phyloP scores from a whole-genome alignment of 2,329 filamentous ascomycete genomes.

The Fusarium sp. region DNA sequence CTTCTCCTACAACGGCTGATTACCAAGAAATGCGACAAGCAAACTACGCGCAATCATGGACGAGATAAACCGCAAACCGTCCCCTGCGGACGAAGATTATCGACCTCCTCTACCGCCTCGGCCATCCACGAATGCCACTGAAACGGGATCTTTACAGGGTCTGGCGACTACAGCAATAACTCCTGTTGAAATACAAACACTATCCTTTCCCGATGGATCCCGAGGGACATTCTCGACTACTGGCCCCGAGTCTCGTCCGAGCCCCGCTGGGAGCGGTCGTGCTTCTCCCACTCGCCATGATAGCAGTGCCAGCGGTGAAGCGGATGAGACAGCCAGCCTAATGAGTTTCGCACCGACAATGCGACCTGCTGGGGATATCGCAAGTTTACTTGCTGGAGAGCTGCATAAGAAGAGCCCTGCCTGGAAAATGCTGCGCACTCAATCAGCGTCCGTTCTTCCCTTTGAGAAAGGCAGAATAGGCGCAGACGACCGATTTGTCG shows the following conservation, averaged over 20 bases:
- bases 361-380: constrained; percentile 76
- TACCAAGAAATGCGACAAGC: constrained; percentile 45
- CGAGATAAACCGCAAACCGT: constrained; percentile 47
- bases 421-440: constrained; percentile 74
- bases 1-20: constrained; percentile 8
- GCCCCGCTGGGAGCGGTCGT: constrained; percentile 54
- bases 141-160: constrained; percentile 61
- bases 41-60: constrained; percentile 28
- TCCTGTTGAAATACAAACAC: constrained; percentile 80
- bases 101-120: constrained; percentile 68
- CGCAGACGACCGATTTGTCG: constrained; percentile 65
- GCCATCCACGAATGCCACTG: constrained; percentile 52
- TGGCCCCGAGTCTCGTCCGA: constrained; percentile 51
- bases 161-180: constrained; percentile 88
- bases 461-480: constrained; percentile 65
- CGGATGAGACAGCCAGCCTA: constrained; percentile 73
- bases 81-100: constrained; percentile 54
- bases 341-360: constrained; percentile 73
- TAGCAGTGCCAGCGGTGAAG: constrained; percentile 57
- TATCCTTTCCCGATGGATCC: constrained; percentile 77
- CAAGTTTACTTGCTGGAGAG: constrained; percentile 82
- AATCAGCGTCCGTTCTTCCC: constrained; percentile 68
- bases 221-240: constrained; percentile 69
- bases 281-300: constrained; percentile 51
- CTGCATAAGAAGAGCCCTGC: constrained; percentile 73